These are phyloP conservation scores for Penicillium paradoxum DNA, from an alignment of 495 filamentous ascomycete genomes.

Conservation along the genomic window DNA sequence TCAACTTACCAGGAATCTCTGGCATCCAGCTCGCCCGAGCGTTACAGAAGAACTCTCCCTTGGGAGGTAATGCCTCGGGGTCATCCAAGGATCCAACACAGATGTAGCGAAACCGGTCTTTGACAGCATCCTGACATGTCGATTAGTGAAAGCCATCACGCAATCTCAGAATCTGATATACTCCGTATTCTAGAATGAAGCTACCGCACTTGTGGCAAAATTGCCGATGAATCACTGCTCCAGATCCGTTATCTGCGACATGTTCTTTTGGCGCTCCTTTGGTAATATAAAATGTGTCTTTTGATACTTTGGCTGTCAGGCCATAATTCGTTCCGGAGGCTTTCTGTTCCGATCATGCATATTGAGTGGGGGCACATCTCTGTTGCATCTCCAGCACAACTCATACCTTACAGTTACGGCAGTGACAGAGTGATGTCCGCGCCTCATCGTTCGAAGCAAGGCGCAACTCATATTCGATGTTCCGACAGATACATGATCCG, in stretches of 20 bases:
- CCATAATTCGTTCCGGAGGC: constrained; percentile 62
- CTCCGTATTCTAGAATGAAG: constrained; percentile 60
- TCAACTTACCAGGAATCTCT: constrained; percentile 48
- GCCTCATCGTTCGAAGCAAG: constrained; percentile 50
- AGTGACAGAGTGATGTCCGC: constrained; percentile 62
- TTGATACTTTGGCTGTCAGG: constrained; percentile 57
- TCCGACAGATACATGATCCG: constrained; percentile 48
- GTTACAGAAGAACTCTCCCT: constrained; percentile 66
- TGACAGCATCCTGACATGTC: constrained; percentile 42
- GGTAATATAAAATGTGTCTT: constrained; percentile 38
- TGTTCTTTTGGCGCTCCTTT: constrained; percentile 44
- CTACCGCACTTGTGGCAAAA: constrained; percentile 61
- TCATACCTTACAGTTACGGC: constrained; percentile 53
- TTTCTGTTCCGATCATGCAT: constrained; percentile 28
- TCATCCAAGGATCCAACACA: constrained; percentile 62
- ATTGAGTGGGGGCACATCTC: not conserved
- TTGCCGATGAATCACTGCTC: constrained; percentile 51
- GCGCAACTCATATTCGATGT: constrained; percentile 43
- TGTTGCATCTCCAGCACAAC: not conserved
- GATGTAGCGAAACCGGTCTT: constrained; percentile 57
- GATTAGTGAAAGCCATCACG: not conserved
- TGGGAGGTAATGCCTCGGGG: constrained; percentile 54
- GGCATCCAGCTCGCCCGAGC: constrained; percentile 58
- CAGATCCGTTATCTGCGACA: constrained; percentile 53
- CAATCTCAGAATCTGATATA: constrained; percentile 19